These are phyloP conservation scores for Elongisporangium prolatum DNA, from an alignment of 352 stramenopile species.

Conservation along the genomic window DNA sequence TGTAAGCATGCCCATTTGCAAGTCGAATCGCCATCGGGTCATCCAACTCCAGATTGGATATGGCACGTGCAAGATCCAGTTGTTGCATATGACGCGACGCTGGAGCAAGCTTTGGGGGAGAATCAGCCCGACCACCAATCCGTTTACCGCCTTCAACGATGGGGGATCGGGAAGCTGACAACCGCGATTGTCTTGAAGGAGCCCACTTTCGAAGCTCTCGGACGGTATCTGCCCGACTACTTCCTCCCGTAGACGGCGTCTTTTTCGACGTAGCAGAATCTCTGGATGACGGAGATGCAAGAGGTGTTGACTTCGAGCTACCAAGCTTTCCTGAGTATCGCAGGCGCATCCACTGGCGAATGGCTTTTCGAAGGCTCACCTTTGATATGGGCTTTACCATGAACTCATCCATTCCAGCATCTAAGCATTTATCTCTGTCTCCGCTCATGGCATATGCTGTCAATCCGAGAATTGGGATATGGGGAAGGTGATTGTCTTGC, in stretches of 20 bases:
- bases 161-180: not conserved
- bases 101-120: conserved; percentile 28
- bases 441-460: conserved; percentile 75
- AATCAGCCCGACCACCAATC: not conserved
- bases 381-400: conserved; percentile 80
- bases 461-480: conserved; percentile 61
- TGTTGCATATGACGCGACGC: conserved; percentile 77
- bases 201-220: not conserved
- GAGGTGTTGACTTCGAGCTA: not conserved
- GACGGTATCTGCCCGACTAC: not conserved
- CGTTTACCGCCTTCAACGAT: not conserved
- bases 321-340: conserved; percentile 19
- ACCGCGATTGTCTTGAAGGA: not conserved
- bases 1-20: conserved; percentile 38
- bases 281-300: not conserved
- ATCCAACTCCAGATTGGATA: conserved; percentile 76
- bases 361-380: conserved; percentile 49
- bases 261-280: not conserved
- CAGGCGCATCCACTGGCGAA: conserved; percentile 63
- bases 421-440: conserved; percentile 68
- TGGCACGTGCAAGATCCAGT: conserved; percentile 64
- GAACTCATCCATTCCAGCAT: conserved; percentile 71
- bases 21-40: conserved; percentile 67
- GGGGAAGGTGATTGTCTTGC: conserved; percentile 45
- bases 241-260: not conserved